These are phyloP conservation scores for Solanum clarkiae DNA, from an alignment of 257 asterid genomes.

Conservation along the genomic window DNA sequence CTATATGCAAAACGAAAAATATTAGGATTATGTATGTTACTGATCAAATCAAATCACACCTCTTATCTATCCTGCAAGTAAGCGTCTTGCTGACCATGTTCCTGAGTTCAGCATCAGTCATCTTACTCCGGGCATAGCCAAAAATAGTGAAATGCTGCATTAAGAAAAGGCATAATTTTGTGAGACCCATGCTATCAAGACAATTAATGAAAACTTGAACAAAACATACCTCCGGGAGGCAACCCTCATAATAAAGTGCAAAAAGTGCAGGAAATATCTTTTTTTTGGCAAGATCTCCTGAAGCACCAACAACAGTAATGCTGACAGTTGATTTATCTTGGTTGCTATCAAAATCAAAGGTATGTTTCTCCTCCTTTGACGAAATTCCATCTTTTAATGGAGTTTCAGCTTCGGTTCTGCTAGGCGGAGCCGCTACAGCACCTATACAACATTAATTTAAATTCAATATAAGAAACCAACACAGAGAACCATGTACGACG, in stretches of 20 bases:
- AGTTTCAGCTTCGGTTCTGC: slow-evolving; percentile 19
- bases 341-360: slow-evolving; percentile 4
- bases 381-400: slow-evolving; percentile 29
- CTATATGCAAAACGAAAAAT: background rate
- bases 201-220: background rate
- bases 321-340: slow-evolving; percentile 52
- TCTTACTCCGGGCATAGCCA: slow-evolving; percentile 97
- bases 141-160: slow-evolving; percentile 80
- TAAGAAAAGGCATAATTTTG: background rate
- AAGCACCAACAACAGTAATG: slow-evolving; percentile 92
- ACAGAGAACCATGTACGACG: background rate
- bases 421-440: slow-evolving; percentile 18
- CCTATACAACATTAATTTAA: slow-evolving; percentile 14
- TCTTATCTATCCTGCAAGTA: slow-evolving; percentile 90
- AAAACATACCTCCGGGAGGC: slow-evolving; percentile 75
- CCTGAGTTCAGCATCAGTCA: slow-evolving; percentile 85
- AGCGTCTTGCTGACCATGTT: slow-evolving; percentile 88
- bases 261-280: slow-evolving; percentile 97
- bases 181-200: background rate
- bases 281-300: slow-evolving; percentile 98
- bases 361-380: slow-evolving; percentile 15
- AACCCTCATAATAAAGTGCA: slow-evolving; percentile 89
- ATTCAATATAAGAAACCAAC: slow-evolving; percentile 4
- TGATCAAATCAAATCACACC: slow-evolving; percentile 24
- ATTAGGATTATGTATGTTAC: background rate